Conservation (phyloP, 768 basidiomycete genomes). For the Serendipita sp. region DNA sequence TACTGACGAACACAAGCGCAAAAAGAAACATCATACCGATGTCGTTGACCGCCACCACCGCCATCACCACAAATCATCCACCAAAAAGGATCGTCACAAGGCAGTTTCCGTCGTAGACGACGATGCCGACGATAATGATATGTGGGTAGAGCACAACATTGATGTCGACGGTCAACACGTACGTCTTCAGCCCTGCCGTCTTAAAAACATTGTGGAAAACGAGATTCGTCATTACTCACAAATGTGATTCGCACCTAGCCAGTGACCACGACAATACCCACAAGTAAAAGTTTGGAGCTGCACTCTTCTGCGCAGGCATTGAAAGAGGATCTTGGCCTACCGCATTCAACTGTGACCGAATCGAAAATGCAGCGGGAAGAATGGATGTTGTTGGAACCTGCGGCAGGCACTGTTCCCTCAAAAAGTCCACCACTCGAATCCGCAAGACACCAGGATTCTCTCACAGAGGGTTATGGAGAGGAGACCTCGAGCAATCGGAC, state of each 20-base stretch:
- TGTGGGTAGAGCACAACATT: constrained; percentile 84
- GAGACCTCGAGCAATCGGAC: constrained; percentile 29
- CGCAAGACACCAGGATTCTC: constrained; percentile 27
- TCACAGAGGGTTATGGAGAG: constrained; percentile 55
- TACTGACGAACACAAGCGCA: constrained; percentile 8
- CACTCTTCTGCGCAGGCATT: constrained; percentile 40
- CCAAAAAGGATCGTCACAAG: constrained; percentile 25
- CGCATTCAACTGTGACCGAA: constrained; percentile 31
- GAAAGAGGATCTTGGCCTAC: constrained; percentile 33
- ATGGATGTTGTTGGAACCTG: constrained; percentile 63
- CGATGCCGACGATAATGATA: constrained; percentile 53
- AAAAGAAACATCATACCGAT: constrained; percentile 11
- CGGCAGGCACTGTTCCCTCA: constrained; percentile 16
- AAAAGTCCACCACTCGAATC: constrained; percentile 15
- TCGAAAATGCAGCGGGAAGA: constrained; percentile 52
- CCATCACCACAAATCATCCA: constrained; percentile 10
- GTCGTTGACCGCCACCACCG: constrained; percentile 19
- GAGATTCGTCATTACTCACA: constrained; percentile 8
- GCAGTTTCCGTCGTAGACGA: constrained; percentile 29
- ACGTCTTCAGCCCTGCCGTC: constrained; percentile 19
- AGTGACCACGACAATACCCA: constrained; percentile 60
- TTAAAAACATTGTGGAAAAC: constrained; percentile 10
- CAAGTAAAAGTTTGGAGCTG: constrained; percentile 52
- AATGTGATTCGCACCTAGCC: constrained; percentile 25
- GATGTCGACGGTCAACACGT: constrained; percentile 64